Evolutionary conservation across 2,329 filamentous ascomycete species (phyloP).

Genomic region (Dactylellina parvicollis): DNA sequence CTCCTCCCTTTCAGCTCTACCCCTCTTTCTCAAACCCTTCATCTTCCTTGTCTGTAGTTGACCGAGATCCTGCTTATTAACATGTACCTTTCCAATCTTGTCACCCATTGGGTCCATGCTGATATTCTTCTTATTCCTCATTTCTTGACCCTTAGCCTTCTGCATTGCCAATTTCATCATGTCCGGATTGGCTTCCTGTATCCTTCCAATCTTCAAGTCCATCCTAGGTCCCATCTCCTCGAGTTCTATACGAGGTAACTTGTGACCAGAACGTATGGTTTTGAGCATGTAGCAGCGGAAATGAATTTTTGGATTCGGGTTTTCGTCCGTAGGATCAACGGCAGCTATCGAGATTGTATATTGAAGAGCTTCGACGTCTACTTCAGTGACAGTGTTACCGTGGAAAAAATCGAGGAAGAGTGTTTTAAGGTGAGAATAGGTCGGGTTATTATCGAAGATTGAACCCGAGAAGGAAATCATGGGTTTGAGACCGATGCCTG

Average conservation of each 20-base stretch:
- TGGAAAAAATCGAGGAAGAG: slow-evolving; percentile 91
- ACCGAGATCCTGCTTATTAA: slow-evolving; percentile 87
- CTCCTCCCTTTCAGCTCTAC: slow-evolving; percentile 70
- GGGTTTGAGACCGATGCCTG: slow-evolving; percentile 83
- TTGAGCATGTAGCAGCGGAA: slow-evolving; percentile 81
- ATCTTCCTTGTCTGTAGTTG: slow-evolving; percentile 96
- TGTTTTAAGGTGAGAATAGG: slow-evolving; percentile 86
- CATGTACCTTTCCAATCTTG: slow-evolving; percentile 92
- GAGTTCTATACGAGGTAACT: slow-evolving; percentile 87
- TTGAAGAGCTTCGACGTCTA: slow-evolving; percentile 94
- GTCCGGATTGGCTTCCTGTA: slow-evolving; percentile 78
- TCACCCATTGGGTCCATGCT: slow-evolving; percentile 90
- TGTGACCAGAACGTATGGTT: slow-evolving; percentile 86
- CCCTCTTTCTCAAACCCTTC: slow-evolving; percentile 92
- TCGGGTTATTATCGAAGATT: slow-evolving; percentile 79
- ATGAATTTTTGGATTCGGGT: slow-evolving; percentile 54
- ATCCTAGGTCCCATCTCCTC: slow-evolving; percentile 96
- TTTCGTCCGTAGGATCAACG: slow-evolving; percentile 70
- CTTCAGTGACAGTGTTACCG: slow-evolving; percentile 78
- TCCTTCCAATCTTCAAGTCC: slow-evolving; percentile 85
- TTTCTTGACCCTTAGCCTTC: slow-evolving; percentile 77
- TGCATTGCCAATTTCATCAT: slow-evolving; percentile 90
- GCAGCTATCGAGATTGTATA: slow-evolving; percentile 86
- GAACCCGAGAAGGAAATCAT: slow-evolving; percentile 91
- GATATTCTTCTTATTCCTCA: slow-evolving; percentile 90